These are phyloP conservation scores for Diaporthe ampelina DNA, from an alignment of 2,329 filamentous ascomycete species.

Conservation along the genomic window DNA sequence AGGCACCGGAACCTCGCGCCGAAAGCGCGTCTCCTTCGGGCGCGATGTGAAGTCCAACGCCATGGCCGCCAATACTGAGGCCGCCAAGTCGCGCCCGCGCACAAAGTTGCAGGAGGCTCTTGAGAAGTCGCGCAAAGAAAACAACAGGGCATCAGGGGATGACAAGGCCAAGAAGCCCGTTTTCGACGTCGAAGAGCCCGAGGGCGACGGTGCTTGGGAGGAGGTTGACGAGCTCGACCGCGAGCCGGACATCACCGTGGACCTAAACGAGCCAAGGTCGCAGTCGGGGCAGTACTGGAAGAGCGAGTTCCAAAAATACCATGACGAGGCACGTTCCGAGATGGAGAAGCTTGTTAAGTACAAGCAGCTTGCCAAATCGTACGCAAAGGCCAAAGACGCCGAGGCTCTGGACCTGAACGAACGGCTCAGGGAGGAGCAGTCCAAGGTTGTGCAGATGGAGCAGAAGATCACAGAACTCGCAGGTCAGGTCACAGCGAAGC, in stretches of 20 bases:
- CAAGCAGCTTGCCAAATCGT: slow-evolving; percentile 84
- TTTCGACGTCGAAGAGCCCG: slow-evolving; percentile 52
- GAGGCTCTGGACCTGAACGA: slow-evolving; percentile 77
- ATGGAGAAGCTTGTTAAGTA: slow-evolving; percentile 84
- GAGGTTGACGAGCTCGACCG: slow-evolving; percentile 61
- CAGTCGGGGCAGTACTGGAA: slow-evolving; percentile 87
- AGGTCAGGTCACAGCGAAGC: slow-evolving; percentile 63
- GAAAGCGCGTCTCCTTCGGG: slow-evolving; percentile 77
- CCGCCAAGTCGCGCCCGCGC: slow-evolving; percentile 49
- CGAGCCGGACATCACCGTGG: slow-evolving; percentile 75
- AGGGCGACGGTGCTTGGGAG: slow-evolving; percentile 65
- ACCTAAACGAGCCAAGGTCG: slow-evolving; percentile 80
- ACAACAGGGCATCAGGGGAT: slow-evolving; percentile 25
- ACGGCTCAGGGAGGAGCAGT: slow-evolving; percentile 77
- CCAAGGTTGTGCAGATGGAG: slow-evolving; percentile 75
- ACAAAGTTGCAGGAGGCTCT: slow-evolving; percentile 62
- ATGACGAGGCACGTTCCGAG: slow-evolving; percentile 78
- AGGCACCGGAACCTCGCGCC: slow-evolving; percentile 70
- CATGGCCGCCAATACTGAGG: slow-evolving; percentile 47
- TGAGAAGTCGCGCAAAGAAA: slow-evolving; percentile 57
- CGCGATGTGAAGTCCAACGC: slow-evolving; percentile 62
- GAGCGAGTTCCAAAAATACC: slow-evolving; percentile 80
- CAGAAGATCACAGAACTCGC: slow-evolving; percentile 72
- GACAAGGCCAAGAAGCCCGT: slow-evolving; percentile 69
- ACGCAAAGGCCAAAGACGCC: slow-evolving; percentile 81